Evolutionary conservation across 306 rosid species (phyloP), one percentile per base, ranked within the genome.

Genomic region (Vigna reflexopilosa): DNA sequence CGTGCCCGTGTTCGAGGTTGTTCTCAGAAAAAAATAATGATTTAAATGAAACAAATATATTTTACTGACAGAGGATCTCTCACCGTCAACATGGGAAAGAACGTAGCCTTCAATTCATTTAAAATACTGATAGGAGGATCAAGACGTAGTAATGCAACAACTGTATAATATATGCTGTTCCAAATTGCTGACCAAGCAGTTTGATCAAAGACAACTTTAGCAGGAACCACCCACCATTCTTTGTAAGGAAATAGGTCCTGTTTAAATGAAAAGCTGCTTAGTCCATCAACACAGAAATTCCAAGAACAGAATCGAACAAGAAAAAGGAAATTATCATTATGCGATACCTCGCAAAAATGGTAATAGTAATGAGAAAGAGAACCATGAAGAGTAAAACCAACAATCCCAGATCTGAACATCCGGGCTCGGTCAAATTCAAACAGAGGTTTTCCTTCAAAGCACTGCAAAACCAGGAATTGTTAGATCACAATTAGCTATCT

Each of bases 211-310:
- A 73, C 88, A 73, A 95, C 98, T 89, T 92, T 92, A 51, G 69
- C 98, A 82, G 97, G 98, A 87, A 95, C 97, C 49, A 92, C 97
- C 98, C 98, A 92, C 98, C 98, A 95, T 84, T 82, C 98, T 83
- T 91, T 87, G 85, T 83, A 90, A 81, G 98, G 98, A 86, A 95
- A 81, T 70, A 95, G 96, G 65, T 70, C 97, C 98, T 95, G 84
- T 59, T 75, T 81, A 73, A 57, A 72, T 30, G 66, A 67, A 67
- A 34, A 80, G 55, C 67, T 44, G 59, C 58, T 73, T 49, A 69
- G 30, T 34, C 67, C 49, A 73, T 84, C 44, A 50, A n/a, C 73
- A 38, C 28, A 67, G 70, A 2, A 52, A 75, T 38, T 79, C 57
- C 67, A 77, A 78, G 72, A 30, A 76, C 79, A 17, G 56, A 45